A percentile compares a stretch with the other conserved stretches of the same genome.
Evolutionary conservation across 2,329 filamentous ascomycete species (phyloP).

Genomic region (Fusarium brevicatenulatum): DNA sequence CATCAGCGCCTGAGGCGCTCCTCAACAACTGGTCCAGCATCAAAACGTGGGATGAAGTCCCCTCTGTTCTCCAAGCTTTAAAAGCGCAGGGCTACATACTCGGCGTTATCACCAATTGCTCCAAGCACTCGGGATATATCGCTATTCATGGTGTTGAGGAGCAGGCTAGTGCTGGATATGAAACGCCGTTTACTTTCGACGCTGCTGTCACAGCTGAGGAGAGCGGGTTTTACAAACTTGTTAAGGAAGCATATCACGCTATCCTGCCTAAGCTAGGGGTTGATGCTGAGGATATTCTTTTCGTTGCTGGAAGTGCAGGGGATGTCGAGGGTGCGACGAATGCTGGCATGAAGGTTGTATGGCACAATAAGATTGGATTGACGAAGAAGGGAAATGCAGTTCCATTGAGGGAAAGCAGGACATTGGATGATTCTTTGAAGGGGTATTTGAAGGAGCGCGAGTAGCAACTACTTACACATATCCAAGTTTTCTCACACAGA

Average conservation of each 20-base stretch:
- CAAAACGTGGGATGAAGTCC: constrained; percentile 40
- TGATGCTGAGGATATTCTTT: constrained; percentile 44
- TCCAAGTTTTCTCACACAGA: not conserved
- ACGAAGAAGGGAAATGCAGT: constrained; percentile 39
- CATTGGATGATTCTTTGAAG: not conserved
- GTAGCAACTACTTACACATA: not conserved
- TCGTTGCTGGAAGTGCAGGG: constrained; percentile 53
- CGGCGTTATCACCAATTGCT: constrained; percentile 54
- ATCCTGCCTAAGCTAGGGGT: constrained; percentile 45
- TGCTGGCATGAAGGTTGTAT: constrained; percentile 53
- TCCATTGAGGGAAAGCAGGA: constrained; percentile 6
- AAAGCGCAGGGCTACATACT: constrained; percentile 45
- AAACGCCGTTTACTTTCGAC: constrained; percentile 44
- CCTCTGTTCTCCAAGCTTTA: constrained; percentile 34
- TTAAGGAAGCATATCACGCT: constrained; percentile 46
- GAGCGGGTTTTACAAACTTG: constrained; percentile 53
- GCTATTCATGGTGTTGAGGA: constrained; percentile 26
- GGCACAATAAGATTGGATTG: constrained; percentile 51
- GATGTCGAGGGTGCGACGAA: constrained; percentile 52
- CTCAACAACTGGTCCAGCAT: constrained; percentile 45
- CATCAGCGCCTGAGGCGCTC: constrained; percentile 43
- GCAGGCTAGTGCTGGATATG: constrained; percentile 8
- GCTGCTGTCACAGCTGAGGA: constrained; percentile 52
- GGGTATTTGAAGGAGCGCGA: not conserved
- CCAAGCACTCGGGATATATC: constrained; percentile 43